Base-by-base conservation (phyloP, 257 asterid genomes). In the Solanum gandarillasii region DNA sequence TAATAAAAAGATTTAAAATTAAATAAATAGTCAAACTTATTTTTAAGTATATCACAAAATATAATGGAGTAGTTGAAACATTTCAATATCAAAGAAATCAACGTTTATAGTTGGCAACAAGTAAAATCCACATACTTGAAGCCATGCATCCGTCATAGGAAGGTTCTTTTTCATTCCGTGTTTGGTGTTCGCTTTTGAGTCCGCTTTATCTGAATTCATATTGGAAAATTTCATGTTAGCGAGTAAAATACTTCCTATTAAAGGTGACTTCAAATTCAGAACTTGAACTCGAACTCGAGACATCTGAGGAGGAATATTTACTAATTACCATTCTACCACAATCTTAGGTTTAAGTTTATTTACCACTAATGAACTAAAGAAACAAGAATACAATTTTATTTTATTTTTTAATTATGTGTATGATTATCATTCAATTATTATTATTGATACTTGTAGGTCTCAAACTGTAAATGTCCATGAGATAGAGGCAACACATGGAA, bases 401-500 rank as follows among this genome's bases (percentile, higher is more conserved):
- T 48, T 13, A 4, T 25, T 10, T 62, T 67, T 65, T 11, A 46
- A 67, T 21, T 3, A 11, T 68, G 73, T 5, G 29, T 67, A 12
- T 68, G 74, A 68, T 68, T 23, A 23, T 62, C 31, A 62, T 62
- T 62, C 70, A 62, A 62, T 62, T 48, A 9, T 62, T 25, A 25
- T 25, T 25, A 6, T 67, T 25, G 20, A 25, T 65, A 65, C 32
- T 65, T 65, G 32, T 65, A 65, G 72, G 7, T 67, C 35, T 70
- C 38, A 29, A 48, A 48, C 58, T 48, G 0, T 48, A 0, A 48
- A 16, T 29, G 75, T 29, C 1, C 38, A 70, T 70, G 38, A 70
- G 55, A 46, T 12, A 46, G 75, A 70, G 75, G 23, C 38, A 94
- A 93, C 95, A 94, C 86, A 76, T 90, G 91, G 9, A 79, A 39